These are phyloP conservation scores for Rosa hybrid DNA, from an alignment of 331 rosid species.

Conservation along the genomic window DNA sequence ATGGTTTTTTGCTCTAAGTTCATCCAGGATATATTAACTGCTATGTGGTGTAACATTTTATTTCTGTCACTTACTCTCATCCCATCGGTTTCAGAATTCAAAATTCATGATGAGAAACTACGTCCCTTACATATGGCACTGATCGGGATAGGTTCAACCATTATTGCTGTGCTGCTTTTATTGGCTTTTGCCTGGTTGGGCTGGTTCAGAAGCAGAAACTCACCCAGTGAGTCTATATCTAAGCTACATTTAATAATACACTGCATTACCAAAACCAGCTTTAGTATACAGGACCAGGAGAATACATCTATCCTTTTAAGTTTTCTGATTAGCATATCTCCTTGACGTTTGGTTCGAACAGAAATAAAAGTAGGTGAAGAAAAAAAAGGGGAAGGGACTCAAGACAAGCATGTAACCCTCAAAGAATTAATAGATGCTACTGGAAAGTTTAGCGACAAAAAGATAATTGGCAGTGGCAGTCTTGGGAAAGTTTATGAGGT, in stretches of 20 bases:
- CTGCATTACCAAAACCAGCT: too few species aligned
- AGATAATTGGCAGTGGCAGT: background rate
- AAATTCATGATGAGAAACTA: background rate
- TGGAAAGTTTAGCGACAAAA: background rate
- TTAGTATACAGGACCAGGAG: too few species aligned
- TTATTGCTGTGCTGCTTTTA: too few species aligned
- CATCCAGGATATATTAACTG: too few species aligned
- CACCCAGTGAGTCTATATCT: too few species aligned
- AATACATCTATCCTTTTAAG: background rate
- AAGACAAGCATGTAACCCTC: background rate
- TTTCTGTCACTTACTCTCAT: background rate
- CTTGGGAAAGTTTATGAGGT: conserved; percentile 12
- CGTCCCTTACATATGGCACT: background rate
- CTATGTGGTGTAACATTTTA: too few species aligned
- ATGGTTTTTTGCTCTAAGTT: too few species aligned
- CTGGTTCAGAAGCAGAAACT: too few species aligned
- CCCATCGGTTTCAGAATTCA: background rate
- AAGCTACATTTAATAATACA: too few species aligned
- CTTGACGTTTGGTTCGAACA: background rate
- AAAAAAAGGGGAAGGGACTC: too few species aligned
- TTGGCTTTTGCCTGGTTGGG: too few species aligned
- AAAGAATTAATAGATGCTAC: conserved; percentile 15
- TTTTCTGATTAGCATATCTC: background rate
- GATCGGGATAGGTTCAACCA: background rate
- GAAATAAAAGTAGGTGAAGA: conserved; percentile 1